Evolutionary conservation across 192 early-diverging fungal genomes (phyloP).

Genomic region (Coemansia sp.): DNA sequence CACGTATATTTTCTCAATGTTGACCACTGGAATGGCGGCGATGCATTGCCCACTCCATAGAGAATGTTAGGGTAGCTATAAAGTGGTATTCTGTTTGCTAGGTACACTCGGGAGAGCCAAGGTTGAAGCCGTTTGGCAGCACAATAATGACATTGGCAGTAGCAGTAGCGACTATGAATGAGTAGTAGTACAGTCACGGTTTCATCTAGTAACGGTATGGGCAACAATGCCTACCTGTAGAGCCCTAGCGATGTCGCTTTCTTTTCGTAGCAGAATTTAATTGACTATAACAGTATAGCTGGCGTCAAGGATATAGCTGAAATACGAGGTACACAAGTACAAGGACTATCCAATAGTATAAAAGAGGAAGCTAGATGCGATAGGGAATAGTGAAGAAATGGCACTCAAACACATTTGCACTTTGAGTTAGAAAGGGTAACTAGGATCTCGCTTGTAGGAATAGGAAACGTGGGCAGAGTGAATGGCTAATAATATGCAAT

Average conservation of each 20-base stretch:
- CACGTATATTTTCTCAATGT: no score
- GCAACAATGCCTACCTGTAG: not conserved
- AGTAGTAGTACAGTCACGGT: not conserved
- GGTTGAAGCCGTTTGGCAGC: no score
- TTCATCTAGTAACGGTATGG: not conserved
- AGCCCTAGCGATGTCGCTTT: not conserved
- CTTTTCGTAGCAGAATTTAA: not conserved
- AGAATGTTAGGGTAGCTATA: not conserved
- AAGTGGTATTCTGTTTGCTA: not conserved
- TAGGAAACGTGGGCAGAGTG: not conserved
- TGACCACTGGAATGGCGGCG: not conserved
- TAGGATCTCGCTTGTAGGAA: not conserved
- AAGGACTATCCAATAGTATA: no score
- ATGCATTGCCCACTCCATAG: not conserved
- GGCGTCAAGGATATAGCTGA: not conserved
- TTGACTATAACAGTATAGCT: no score
- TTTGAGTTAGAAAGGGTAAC: no score
- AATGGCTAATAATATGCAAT: not conserved
- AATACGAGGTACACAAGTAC: not conserved
- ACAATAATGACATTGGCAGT: not conserved
- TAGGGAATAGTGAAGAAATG: no score
- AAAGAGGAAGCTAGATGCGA: no score
- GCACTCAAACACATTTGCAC: no score
- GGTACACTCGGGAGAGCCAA: not conserved
- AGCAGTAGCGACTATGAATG: not conserved